Base-by-base conservation (phyloP, 2,329 filamentous ascomycete genomes). In the Aschersonia sp. region DNA sequence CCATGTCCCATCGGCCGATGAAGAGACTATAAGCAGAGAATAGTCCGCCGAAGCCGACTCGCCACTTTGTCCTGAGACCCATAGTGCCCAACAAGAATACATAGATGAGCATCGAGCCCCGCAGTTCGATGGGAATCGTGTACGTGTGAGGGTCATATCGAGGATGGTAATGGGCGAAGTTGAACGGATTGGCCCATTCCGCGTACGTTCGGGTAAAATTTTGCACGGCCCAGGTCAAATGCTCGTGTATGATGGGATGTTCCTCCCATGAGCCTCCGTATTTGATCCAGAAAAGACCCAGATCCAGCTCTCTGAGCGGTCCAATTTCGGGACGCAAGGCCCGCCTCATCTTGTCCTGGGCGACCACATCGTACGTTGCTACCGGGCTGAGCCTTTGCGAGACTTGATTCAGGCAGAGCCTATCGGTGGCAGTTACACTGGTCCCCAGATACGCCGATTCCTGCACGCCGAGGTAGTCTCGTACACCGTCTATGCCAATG, bases 151-250 rank as follows among this genome's bases (percentile, higher is more conserved):
- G 65, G 47, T 68, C 65, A 49, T 67, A 67, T 5, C 65, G 63
- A 9, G 64, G 55, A 45, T 67, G 62, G 42, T 65, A 64, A 31
- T 65, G 61, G 5, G 59, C 59, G 45, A 64, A 66, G 52, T 61
- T 65, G 57, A 67, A 68, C 1, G 64, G 64, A 42, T 68, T 68
- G 9, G 62, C 65, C 65, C 65, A 68, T 47, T 68, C 64, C 1
- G 58, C 54, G 31, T 65, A 66, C 1, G 57, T 57, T 10, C 63
- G 54, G 1, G 61, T 63, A 47, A 68, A 68, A 53, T 67, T 65
- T 45, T 61, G 54, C 31, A 66, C 51, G 1, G 65, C 65, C 42
- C 65, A 61, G 3, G 59, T 63, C 41, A 65, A 54, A 52, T 66
- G 65, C 45, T 61, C 58, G 48, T 67, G 61, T 42, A 66, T 65